Evolutionary conservation across 106 monocot species (phyloP).

Genomic region (Chionographis japonica): DNA sequence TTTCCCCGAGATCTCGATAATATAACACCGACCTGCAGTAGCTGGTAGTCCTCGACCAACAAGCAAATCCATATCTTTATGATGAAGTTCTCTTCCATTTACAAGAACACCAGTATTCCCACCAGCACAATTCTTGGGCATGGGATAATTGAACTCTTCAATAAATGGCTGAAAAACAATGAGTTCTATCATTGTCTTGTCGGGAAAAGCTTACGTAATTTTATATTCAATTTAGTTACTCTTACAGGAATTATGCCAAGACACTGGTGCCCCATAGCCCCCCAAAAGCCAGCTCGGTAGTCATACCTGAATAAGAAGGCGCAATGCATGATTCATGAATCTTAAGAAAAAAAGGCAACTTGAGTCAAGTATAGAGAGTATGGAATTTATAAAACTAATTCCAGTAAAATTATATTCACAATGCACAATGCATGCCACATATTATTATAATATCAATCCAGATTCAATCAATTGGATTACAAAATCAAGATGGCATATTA

Average conservation of each 20-base stretch:
- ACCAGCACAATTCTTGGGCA: conserved; percentile 77
- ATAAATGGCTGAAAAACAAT: conserved; percentile 70
- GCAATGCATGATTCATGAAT: neutral
- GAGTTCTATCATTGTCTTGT: neutral
- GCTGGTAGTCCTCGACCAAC: conserved; percentile 64
- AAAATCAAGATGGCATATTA: no score
- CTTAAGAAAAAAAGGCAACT: neutral
- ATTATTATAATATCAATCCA: no score
- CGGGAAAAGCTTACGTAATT: neutral
- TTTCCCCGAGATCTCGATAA: conserved; percentile 79
- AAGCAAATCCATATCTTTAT: conserved; percentile 79
- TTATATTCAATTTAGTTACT: neutral
- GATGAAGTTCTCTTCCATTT: conserved; percentile 96
- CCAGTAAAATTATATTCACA: no score
- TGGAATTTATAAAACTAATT: no score
- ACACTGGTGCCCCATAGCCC: conserved; percentile 77
- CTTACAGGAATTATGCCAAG: conserved; percentile 99
- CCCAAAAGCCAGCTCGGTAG: conserved; percentile 97
- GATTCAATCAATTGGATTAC: no score
- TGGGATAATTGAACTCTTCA: conserved; percentile 88
- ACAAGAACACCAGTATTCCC: conserved; percentile 81
- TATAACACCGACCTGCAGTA: conserved; percentile 45
- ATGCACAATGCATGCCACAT: no score
- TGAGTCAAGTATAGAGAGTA: neutral
- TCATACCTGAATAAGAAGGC: conserved; percentile 66